These are phyloP conservation scores for Penicillium subrubescens DNA, from an alignment of 495 filamentous ascomycete species.

Conservation along the genomic window DNA sequence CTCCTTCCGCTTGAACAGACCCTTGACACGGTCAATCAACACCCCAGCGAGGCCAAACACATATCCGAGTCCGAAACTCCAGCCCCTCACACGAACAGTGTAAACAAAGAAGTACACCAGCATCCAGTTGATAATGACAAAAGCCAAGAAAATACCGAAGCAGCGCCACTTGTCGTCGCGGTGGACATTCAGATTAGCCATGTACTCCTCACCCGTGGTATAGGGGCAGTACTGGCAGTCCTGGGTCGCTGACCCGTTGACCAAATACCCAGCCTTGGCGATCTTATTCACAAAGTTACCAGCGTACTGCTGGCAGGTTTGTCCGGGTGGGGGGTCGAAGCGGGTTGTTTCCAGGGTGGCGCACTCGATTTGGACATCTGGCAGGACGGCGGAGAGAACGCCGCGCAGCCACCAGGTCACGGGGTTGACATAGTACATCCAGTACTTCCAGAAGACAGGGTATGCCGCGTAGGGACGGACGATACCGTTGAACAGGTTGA, in stretches of 20 bases:
- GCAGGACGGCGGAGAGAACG: constrained; percentile 64
- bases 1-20: constrained; percentile 37
- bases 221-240: constrained; percentile 81
- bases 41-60: constrained; percentile 55
- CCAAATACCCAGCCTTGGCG: constrained; percentile 57
- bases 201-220: constrained; percentile 64
- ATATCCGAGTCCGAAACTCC: constrained; percentile 70
- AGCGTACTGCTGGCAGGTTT: constrained; percentile 65
- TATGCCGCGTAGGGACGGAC: constrained; percentile 67
- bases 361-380: constrained; percentile 59
- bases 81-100: constrained; percentile 70
- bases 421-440: constrained; percentile 75
- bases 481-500: constrained; percentile 76
- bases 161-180: constrained; percentile 68
- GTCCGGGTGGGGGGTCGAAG: constrained; percentile 64
- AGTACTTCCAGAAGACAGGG: constrained; percentile 81
- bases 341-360: constrained; percentile 59
- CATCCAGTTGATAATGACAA: constrained; percentile 74
- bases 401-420: constrained; percentile 75
- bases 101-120: constrained; percentile 88
- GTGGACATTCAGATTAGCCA: constrained; percentile 67
- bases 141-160: constrained; percentile 78
- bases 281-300: constrained; percentile 51
- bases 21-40: constrained; percentile 45
- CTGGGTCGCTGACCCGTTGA: constrained; percentile 55